Evolutionary conservation across 108 stramenopile species (phyloP).

Genomic region (Skeletonema marinoi): DNA sequence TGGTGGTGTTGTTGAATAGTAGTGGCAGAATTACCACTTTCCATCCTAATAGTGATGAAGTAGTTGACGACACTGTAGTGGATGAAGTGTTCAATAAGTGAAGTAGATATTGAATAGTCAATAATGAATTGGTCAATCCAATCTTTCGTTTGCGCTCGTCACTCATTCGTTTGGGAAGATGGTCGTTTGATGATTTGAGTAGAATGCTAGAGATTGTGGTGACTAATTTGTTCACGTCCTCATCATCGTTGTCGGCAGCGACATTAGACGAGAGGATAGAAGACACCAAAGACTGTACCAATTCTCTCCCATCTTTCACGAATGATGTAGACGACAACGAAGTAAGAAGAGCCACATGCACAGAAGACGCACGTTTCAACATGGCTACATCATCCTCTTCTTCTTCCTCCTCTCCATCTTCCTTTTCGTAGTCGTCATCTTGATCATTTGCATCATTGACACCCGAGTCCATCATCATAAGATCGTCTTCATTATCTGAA

Average conservation of each 20-base stretch:
- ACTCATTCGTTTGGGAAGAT: slow-evolving; percentile 9
- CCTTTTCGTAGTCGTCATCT: neutral
- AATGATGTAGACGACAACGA: neutral
- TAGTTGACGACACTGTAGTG: neutral
- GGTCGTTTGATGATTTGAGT: neutral
- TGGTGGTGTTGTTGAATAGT: slow-evolving; percentile 17
- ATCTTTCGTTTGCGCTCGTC: slow-evolving; percentile 19
- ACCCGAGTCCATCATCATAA: neutral
- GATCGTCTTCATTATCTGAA: slow-evolving; percentile 17
- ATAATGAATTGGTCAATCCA: slow-evolving; percentile 33
- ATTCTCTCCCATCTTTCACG: neutral
- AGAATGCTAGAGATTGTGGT: neutral
- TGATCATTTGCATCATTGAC: neutral
- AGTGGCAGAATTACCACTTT: slow-evolving; percentile 31
- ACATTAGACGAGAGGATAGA: neutral
- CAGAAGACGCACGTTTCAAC: slow-evolving; percentile 39
- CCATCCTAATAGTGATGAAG: slow-evolving; percentile 20
- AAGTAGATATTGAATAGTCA: slow-evolving; percentile 32
- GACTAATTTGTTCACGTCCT: neutral
- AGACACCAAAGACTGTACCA: neutral
- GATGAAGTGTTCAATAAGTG: neutral
- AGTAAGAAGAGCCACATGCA: slow-evolving; percentile 38
- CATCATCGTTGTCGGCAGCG: neutral
- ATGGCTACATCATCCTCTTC: slow-evolving; percentile 35
- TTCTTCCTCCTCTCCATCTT: neutral